Percentiles rank a stretch among this genome's conserved stretches.
These are phyloP conservation scores for Cicer arietinum DNA, from an alignment of 306 rosid genomes.

Conservation along the genomic window DNA sequence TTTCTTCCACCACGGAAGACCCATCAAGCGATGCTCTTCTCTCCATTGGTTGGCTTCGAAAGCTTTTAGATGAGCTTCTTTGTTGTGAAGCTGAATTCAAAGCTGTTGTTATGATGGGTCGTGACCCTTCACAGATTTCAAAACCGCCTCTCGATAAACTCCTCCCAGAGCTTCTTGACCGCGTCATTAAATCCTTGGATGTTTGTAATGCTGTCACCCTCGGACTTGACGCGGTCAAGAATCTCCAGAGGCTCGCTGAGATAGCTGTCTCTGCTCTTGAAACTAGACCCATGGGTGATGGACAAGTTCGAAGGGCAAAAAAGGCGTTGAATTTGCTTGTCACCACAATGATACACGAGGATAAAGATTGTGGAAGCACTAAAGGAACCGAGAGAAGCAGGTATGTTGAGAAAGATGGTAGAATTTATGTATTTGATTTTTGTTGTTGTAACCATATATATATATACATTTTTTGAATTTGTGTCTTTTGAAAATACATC, in stretches of 20 bases:
- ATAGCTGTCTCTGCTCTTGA: conserved; percentile 72
- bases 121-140: conserved; percentile 68
- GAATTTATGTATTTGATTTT: background rate
- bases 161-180: conserved; percentile 77
- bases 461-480: too few relatives aligned
- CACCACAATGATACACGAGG: conserved; percentile 65
- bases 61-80: conserved; percentile 75
- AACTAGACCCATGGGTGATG: conserved; percentile 76
- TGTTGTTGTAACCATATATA: too few relatives aligned
- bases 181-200: conserved; percentile 77
- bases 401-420: background rate
- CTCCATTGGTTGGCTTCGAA: conserved; percentile 76
- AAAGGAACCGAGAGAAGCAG: conserved; percentile 68
- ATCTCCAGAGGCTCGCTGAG: conserved; percentile 78
- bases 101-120: conserved; percentile 74
- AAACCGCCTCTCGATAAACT: conserved; percentile 85
- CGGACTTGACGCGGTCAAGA: conserved; percentile 74
- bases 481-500: too few relatives aligned
- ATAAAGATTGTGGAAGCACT: conserved; percentile 51
- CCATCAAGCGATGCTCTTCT: conserved; percentile 51
- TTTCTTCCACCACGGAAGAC: conserved; percentile 58
- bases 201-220: conserved; percentile 80
- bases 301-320: conserved; percentile 86
- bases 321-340: conserved; percentile 68
- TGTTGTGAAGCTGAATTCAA: conserved; percentile 96